phyloP scores from a whole-genome alignment of 495 filamentous ascomycete species.

The Talaromyces stipitatus region DNA sequence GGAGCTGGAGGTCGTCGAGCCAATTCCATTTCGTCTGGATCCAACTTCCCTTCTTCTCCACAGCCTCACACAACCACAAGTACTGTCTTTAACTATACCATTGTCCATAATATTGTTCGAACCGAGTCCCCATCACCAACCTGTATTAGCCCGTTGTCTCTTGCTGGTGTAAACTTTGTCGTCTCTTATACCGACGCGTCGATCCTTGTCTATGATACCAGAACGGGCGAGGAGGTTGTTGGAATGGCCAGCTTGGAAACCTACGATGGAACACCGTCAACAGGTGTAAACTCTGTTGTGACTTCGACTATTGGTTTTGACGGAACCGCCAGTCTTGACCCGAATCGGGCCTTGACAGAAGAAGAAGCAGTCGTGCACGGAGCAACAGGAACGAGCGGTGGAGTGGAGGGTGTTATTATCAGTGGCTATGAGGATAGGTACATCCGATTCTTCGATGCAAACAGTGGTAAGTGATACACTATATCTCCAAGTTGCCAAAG shows the following conservation, averaged over 20 bases:
- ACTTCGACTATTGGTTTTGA: slow-evolving; percentile 77
- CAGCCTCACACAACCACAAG: slow-evolving; percentile 74
- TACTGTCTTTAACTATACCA: slow-evolving; percentile 56
- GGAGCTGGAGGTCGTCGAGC: slow-evolving; percentile 70
- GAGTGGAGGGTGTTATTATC: slow-evolving; percentile 86
- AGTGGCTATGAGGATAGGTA: slow-evolving; percentile 93
- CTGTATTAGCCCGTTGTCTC: slow-evolving; percentile 80
- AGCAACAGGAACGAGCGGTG: slow-evolving; percentile 76
- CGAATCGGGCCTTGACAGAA: slow-evolving; percentile 50
- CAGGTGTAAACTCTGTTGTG: slow-evolving; percentile 86
- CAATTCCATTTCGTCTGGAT: slow-evolving; percentile 85
- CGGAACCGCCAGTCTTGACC: slow-evolving; percentile 56
- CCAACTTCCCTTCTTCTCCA: slow-evolving; percentile 82
- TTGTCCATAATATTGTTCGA: slow-evolving; percentile 78
- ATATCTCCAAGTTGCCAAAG: background rate
- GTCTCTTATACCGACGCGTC: slow-evolving; percentile 87
- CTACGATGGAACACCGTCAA: slow-evolving; percentile 76
- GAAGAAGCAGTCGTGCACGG: slow-evolving; percentile 64
- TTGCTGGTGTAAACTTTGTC: slow-evolving; percentile 84
- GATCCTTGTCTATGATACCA: slow-evolving; percentile 84
- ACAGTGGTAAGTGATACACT: slow-evolving; percentile 68
- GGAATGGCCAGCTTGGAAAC: slow-evolving; percentile 90
- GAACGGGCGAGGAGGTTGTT: slow-evolving; percentile 83
- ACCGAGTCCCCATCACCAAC: slow-evolving; percentile 72
- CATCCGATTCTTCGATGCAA: slow-evolving; percentile 95